These are phyloP conservation scores for Plasmodium coatneyi DNA, from an alignment of 169 alveolate species.

Conservation along the genomic window DNA sequence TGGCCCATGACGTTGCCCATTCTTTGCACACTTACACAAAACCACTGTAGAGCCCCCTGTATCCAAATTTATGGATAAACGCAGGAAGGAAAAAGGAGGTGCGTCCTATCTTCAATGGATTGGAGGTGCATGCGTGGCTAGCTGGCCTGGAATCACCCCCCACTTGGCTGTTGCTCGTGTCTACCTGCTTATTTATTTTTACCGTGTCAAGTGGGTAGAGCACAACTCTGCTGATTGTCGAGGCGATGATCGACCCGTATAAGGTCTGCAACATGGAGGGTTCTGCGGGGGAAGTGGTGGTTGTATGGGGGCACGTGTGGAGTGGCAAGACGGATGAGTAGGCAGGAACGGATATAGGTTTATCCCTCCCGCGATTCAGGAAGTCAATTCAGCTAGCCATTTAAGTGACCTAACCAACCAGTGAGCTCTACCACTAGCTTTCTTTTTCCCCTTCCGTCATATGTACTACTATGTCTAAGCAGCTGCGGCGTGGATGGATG, in stretches of 20 bases:
- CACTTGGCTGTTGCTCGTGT: background rate
- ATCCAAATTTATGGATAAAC: slow-evolving; percentile 29
- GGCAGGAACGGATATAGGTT: no score
- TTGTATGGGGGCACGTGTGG: no score
- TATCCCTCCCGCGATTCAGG: background rate
- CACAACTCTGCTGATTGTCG: slow-evolving; percentile 18
- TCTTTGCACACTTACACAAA: slow-evolving; percentile 3
- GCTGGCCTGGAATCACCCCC: background rate
- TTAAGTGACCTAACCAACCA: background rate
- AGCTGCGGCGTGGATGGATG: no score
- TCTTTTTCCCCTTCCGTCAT: background rate
- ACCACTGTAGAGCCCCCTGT: slow-evolving; percentile 29
- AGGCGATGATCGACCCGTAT: slow-evolving; percentile 29
- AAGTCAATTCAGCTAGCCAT: background rate
- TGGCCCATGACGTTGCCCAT: background rate
- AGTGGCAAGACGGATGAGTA: background rate
- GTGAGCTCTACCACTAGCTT: background rate
- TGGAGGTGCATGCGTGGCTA: background rate
- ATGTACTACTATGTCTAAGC: background rate
- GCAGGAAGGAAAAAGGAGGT: background rate
- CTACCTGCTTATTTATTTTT: slow-evolving; percentile 41
- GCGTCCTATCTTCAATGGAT: background rate
- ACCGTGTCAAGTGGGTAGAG: slow-evolving; percentile 52
- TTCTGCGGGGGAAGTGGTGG: background rate
- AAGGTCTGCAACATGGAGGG: background rate